Percentiles rank a stretch among this genome's conserved stretches.
Evolutionary conservation across 2,329 filamentous ascomycete species (phyloP).

Genomic region (Fusarium secorum): DNA sequence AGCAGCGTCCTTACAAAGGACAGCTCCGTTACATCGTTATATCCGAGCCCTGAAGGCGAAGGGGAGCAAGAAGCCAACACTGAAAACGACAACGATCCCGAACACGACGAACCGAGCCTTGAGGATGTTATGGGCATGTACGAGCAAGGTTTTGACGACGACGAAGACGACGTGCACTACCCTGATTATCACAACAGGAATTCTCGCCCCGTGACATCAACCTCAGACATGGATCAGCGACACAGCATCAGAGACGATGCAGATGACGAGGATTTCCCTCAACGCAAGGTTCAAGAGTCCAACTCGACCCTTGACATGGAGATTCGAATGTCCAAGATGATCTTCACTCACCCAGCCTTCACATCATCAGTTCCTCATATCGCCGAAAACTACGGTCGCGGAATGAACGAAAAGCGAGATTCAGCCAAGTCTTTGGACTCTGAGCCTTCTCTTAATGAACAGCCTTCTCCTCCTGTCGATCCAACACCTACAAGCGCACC

Average conservation of each 20-base stretch:
- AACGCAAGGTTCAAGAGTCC: conserved; percentile 27
- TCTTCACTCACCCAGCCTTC: conserved; percentile 51
- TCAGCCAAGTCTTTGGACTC: conserved; percentile 60
- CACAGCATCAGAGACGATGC: conserved; percentile 12
- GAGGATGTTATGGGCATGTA: conserved; percentile 77
- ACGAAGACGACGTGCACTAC: conserved; percentile 50
- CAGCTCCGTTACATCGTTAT: conserved; percentile 74
- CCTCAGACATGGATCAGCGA: conserved; percentile 45
- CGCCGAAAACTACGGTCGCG: conserved; percentile 42
- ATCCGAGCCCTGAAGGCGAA: conserved; percentile 38
- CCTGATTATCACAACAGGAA: conserved; percentile 31
- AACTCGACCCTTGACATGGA: conserved; percentile 49
- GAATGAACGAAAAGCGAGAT: conserved; percentile 54
- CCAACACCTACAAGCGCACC: conserved; percentile 1
- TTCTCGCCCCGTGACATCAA: conserved; percentile 47
- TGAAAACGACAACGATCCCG: conserved; percentile 37
- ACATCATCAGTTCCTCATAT: conserved; percentile 51
- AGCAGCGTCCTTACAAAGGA: conserved; percentile 83
- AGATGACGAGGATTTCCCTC: conserved; percentile 34
- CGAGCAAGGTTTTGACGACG: conserved; percentile 66
- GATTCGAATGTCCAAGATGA: conserved; percentile 51
- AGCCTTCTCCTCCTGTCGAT: conserved; percentile 28
- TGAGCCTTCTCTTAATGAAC: conserved; percentile 41
- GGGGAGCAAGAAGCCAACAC: conserved; percentile 48
- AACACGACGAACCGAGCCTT: conserved; percentile 66